These are phyloP conservation scores for Lactarius pseudohatsudake DNA, from an alignment of 768 basidiomycete species.

Conservation along the genomic window DNA sequence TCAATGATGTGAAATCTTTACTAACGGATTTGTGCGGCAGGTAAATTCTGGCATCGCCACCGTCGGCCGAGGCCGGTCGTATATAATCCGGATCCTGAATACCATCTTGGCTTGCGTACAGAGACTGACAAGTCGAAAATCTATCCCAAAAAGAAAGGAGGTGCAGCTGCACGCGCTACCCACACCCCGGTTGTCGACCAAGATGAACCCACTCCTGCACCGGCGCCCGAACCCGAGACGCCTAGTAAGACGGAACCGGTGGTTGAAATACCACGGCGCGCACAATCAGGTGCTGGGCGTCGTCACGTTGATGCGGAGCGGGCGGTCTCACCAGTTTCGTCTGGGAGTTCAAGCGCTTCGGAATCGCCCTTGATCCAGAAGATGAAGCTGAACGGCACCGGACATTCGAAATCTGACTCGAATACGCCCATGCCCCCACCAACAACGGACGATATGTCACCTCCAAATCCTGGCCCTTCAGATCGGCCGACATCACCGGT, in stretches of 20 bases:
- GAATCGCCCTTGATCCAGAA: slow-evolving; percentile 73
- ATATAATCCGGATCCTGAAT: slow-evolving; percentile 74
- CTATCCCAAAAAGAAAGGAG: slow-evolving; percentile 58
- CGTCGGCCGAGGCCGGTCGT: slow-evolving; percentile 75
- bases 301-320: slow-evolving; percentile 45
- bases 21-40: slow-evolving; percentile 40
- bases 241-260: slow-evolving; percentile 45
- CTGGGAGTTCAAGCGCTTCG: slow-evolving; percentile 63
- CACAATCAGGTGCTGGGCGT: slow-evolving; percentile 18
- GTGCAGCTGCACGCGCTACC: slow-evolving; percentile 49
- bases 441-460: slow-evolving; percentile 23
- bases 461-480: slow-evolving; percentile 16
- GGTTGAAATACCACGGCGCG: slow-evolving; percentile 35
- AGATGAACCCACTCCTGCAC: slow-evolving; percentile 34
- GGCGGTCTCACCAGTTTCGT: slow-evolving; percentile 69
- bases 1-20: neutral
- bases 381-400: slow-evolving; percentile 57
- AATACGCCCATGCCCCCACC: slow-evolving; percentile 29
- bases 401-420: slow-evolving; percentile 38
- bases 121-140: slow-evolving; percentile 58
- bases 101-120: slow-evolving; percentile 56
- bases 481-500: slow-evolving; percentile 24
- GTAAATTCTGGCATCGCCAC: slow-evolving; percentile 90
- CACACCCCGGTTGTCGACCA: slow-evolving; percentile 37
- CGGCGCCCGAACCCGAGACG: slow-evolving; percentile 51